Evolutionary conservation across 257 asterid species (phyloP).

Genomic region (Oldenlandia corymbosa): DNA sequence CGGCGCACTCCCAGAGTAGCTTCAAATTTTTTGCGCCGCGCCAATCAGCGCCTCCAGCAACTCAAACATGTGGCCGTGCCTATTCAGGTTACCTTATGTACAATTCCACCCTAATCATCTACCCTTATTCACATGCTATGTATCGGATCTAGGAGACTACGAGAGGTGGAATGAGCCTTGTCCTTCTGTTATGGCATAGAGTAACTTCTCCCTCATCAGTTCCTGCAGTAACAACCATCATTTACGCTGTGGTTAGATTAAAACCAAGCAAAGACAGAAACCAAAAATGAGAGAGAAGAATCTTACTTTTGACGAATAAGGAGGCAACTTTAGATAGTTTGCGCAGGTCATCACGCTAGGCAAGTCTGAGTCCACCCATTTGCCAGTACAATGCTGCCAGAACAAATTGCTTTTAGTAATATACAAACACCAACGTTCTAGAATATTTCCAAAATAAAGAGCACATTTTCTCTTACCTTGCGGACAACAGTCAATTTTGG

Average conservation of each 20-base stretch:
- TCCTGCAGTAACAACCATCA: conserved; percentile 43
- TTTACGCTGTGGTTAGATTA: neutral
- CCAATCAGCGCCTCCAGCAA: conserved; percentile 17
- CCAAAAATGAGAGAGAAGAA: neutral
- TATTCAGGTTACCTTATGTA: conserved; percentile 13
- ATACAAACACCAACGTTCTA: too few species aligned
- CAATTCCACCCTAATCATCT: conserved; percentile 23
- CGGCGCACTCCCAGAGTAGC: conserved; percentile 17
- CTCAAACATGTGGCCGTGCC: neutral
- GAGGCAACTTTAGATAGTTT: conserved; percentile 88
- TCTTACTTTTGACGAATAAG: conserved; percentile 81
- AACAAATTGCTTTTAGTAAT: too few species aligned
- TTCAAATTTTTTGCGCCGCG: conserved; percentile 6
- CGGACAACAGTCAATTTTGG: conserved; percentile 92
- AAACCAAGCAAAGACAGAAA: neutral
- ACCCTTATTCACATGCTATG: conserved; percentile 36
- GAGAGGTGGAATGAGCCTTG: conserved; percentile 94
- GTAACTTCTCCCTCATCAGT: conserved; percentile 71
- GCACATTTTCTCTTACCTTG: conserved; percentile 38
- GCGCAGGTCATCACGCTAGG: conserved; percentile 99
- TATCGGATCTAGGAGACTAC: conserved; percentile 24
- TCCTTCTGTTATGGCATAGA: conserved; percentile 89
- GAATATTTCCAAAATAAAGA: neutral
- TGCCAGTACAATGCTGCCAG: conserved; percentile 69
- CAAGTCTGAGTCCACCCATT: conserved; percentile 55